A percentile compares a stretch with the other conserved stretches of the same genome.
Evolutionary conservation across 2,329 filamentous ascomycete species (phyloP).

Genomic region (Fusarium mangiferae): DNA sequence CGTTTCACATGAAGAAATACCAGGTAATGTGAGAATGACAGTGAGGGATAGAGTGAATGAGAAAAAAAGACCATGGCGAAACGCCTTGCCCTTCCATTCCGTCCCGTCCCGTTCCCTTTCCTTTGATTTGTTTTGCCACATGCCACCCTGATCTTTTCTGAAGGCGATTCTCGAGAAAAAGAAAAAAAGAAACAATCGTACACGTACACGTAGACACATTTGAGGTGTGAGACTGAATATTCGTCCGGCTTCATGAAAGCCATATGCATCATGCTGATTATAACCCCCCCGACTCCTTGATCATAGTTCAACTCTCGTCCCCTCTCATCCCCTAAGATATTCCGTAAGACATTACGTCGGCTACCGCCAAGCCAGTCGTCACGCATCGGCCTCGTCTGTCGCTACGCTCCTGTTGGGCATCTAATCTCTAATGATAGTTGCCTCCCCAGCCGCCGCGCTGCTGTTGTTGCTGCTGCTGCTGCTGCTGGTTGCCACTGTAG

Average conservation of each 20-base stretch:
- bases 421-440: constrained; percentile 63
- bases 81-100: constrained; percentile 37
- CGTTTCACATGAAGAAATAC: constrained; percentile 23
- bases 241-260: constrained; percentile 40
- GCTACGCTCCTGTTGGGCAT: neutral
- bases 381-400: neutral
- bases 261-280: constrained; percentile 47
- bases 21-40: constrained; percentile 33
- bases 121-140: constrained; percentile 33
- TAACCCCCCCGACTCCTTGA: constrained; percentile 42
- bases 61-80: constrained; percentile 37
- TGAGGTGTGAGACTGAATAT: constrained; percentile 43
- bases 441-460: constrained; percentile 66
- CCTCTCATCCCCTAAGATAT: constrained; percentile 38
- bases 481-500: constrained; percentile 50
- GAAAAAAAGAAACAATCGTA: constrained; percentile 50
- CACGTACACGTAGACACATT: constrained; percentile 51
- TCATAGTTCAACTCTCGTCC: constrained; percentile 29
- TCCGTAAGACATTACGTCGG: constrained; percentile 7
- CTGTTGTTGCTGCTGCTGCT: constrained; percentile 53
- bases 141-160: constrained; percentile 47
- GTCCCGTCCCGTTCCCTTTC: constrained; percentile 23
- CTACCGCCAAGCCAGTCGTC: constrained; percentile 39
- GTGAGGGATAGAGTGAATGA: constrained; percentile 24
- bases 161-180: constrained; percentile 47